phyloP scores from a whole-genome alignment of 2,329 filamentous ascomycete genomes.

The Sclerotiophoma versabilis region DNA sequence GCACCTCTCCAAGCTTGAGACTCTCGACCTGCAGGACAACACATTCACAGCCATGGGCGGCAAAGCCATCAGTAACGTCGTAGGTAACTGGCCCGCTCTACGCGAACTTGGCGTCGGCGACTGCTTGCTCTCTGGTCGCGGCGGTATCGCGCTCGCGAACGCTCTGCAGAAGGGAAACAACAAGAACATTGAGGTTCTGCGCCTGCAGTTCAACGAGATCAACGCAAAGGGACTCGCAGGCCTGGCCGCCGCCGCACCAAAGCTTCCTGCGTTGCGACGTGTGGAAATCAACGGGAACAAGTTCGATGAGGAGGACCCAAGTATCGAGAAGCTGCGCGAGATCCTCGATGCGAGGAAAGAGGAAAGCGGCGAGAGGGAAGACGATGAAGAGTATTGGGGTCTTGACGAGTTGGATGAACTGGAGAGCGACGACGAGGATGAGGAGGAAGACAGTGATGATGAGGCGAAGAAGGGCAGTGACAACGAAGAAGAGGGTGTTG shows the following conservation, averaged over 20 bases:
- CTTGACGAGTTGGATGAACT: conserved; percentile 75
- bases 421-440: conserved; percentile 85
- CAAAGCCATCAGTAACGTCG: conserved; percentile 76
- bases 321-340: conserved; percentile 71
- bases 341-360: conserved; percentile 78
- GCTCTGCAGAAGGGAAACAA: conserved; percentile 80
- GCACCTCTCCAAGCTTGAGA: conserved; percentile 71
- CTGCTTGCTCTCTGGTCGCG: conserved; percentile 80
- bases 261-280: conserved; percentile 78
- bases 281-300: conserved; percentile 97
- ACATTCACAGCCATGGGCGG: conserved; percentile 88
- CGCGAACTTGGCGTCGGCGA: conserved; percentile 89
- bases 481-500: conserved; percentile 69
- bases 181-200: conserved; percentile 77
- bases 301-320: conserved; percentile 83
- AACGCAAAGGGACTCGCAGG: conserved; percentile 75
- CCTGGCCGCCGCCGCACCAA: conserved; percentile 69
- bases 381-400: conserved; percentile 60
- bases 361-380: conserved; percentile 56
- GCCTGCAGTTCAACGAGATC: conserved; percentile 95
- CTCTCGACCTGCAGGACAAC: conserved; percentile 95
- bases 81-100: conserved; percentile 76
- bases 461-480: conserved; percentile 67
- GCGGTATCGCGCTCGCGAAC: conserved; percentile 74
- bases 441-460: conserved; percentile 72